Base-by-base conservation (phyloP, 208 protist species). In the Porcisia deanei region DNA sequence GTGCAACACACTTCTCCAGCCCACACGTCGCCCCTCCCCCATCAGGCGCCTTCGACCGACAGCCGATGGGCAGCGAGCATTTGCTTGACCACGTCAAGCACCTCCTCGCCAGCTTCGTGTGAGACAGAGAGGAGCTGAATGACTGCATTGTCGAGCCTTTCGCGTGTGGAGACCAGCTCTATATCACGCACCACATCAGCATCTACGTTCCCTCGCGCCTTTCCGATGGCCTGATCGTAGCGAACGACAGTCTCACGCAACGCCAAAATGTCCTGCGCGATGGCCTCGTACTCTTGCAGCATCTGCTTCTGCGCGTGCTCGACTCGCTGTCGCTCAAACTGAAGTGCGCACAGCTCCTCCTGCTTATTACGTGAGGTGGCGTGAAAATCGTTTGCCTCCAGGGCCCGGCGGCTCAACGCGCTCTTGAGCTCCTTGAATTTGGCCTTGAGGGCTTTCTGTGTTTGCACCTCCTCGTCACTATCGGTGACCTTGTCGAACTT, bases 371-470 rank as follows among this genome's bases (percentile, higher is more conserved):
- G 70, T 34, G 85, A 49, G 3, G 89, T 81, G 45, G 82, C 57
- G 34, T 88, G 68, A 76, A 91, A 94, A 66, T 96, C 90, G 63
- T 88, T 94, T 7, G 81, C 81, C 80, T 94, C 87, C 71, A 91
- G 73, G 39, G 83, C 74, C 30, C 90, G 85, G 43, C 87, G 84
- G 70, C 86, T 92, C 71, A 96, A 83, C 30, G 84, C 25, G 22
- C 80, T 79, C 69, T 94, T 91, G 6, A 96, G 77, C 68, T 93
- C 92, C 16, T 84, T 75, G 52, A 86, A 84, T 75, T 92, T 91
- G 52, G 84, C 65, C 79, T 92, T 83, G 45, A 96, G 84, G n/a
- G 84, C 77, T 49, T 83, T 83, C 53, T 88, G 85, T 30, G 81
- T 89, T 49, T 79, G 75, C 66, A 87, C 71, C 71, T 87, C 87